Conservation (phyloP, 108 stramenopile species). For the Stephanodiscus triporus region DNA sequence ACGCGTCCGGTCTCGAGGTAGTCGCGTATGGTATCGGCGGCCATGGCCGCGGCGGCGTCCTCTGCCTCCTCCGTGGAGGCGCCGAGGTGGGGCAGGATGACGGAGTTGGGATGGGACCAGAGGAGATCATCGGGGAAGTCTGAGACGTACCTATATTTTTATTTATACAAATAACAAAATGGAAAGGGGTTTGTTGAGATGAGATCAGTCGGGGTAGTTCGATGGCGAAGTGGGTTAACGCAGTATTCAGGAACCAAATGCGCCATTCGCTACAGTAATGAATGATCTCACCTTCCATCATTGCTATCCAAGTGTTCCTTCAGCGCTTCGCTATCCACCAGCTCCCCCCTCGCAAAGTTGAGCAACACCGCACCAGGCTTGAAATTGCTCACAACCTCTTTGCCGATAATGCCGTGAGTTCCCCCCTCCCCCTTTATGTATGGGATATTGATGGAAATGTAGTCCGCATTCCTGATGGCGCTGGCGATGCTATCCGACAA, state of each 20-base stretch:
- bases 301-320: slow-evolving; percentile 84
- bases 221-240: not conserved
- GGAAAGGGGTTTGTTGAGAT: not conserved
- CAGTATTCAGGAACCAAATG: not conserved
- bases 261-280: not conserved
- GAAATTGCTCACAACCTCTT: slow-evolving; percentile 73
- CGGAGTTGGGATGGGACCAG: slow-evolving; percentile 84
- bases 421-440: slow-evolving; percentile 92
- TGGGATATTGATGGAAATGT: slow-evolving; percentile 94
- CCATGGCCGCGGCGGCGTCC: slow-evolving; percentile 92
- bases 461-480: slow-evolving; percentile 84
- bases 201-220: not conserved
- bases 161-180: not conserved
- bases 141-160: slow-evolving; percentile 62
- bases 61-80: slow-evolving; percentile 97
- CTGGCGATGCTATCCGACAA: slow-evolving; percentile 71
- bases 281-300: slow-evolving; percentile 52
- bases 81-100: slow-evolving; percentile 94
- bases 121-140: slow-evolving; percentile 92
- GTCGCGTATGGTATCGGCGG: slow-evolving; percentile 85
- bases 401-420: slow-evolving; percentile 88
- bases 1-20: slow-evolving; percentile 89
- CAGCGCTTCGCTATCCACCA: slow-evolving; percentile 92
- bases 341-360: slow-evolving; percentile 96
- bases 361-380: slow-evolving; percentile 86